A percentile compares a stretch with the other conserved stretches of the same genome.
Conservation (phyloP, 495 filamentous ascomycete genomes). For the Viridothelium virens region DNA sequence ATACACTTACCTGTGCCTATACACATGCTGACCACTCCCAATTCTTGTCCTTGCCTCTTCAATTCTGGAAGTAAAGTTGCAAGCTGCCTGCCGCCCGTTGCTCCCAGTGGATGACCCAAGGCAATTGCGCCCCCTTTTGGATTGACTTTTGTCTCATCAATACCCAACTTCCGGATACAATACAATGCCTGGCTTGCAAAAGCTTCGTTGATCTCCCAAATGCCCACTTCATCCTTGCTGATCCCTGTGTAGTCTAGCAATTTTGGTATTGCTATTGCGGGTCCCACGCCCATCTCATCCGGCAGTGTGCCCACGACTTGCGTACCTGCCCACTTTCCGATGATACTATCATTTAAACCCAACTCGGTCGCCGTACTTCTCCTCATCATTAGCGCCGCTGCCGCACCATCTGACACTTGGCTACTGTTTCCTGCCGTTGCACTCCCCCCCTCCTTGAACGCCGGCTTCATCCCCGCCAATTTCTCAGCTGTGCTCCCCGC, state of each 20-base stretch:
- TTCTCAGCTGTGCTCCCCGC: constrained; percentile 56
- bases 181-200: constrained; percentile 86
- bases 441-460: constrained; percentile 62
- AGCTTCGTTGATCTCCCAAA: constrained; percentile 98
- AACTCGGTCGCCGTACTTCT: constrained; percentile 71
- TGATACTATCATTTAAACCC: constrained; percentile 58
- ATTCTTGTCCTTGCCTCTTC: constrained; percentile 31
- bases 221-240: constrained; percentile 56
- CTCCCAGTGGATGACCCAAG: constrained; percentile 38
- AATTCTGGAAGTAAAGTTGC: constrained; percentile 36
- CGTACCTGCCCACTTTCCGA: constrained; percentile 71
- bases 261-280: constrained; percentile 77
- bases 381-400: constrained; percentile 73
- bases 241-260: constrained; percentile 60
- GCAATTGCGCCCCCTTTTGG: constrained; percentile 53
- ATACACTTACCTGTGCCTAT: constrained; percentile 31
- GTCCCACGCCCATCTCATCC: constrained; percentile 91
- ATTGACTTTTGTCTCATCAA: constrained; percentile 60
- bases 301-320: constrained; percentile 68
- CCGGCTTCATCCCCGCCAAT: constrained; percentile 73
- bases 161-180: constrained; percentile 64
- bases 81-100: constrained; percentile 35
- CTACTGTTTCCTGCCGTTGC: constrained; percentile 82
- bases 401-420: constrained; percentile 83
- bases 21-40: constrained; percentile 40